Percentiles rank a stretch among this genome's conserved stretches.
Conservation (phyloP, 768 basidiomycete genomes). For the Mycena rebaudengoi region DNA sequence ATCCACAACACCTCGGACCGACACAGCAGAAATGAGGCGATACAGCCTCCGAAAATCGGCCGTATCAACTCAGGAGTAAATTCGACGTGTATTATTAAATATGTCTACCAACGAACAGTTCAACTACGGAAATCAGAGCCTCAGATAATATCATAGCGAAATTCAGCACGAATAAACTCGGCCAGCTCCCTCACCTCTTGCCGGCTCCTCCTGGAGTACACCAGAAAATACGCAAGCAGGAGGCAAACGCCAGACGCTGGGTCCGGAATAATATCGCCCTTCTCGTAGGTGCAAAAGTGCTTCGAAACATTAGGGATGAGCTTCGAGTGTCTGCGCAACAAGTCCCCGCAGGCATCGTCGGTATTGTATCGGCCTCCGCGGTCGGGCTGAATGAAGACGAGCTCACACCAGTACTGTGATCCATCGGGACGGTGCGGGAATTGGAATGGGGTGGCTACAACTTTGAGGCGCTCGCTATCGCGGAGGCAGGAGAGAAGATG, state of each 20-base stretch:
- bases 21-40: no score
- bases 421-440: slow-evolving; percentile 14
- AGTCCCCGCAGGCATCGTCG: slow-evolving; percentile 9
- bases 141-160: slow-evolving; percentile 7
- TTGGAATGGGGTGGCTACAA: neutral
- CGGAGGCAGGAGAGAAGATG: slow-evolving; percentile 16
- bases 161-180: slow-evolving; percentile 14
- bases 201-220: slow-evolving; percentile 9
- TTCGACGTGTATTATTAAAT: no score
- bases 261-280: slow-evolving; percentile 15
- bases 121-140: neutral
- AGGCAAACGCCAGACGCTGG: slow-evolving; percentile 18
- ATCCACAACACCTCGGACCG: no score
- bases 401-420: slow-evolving; percentile 21
- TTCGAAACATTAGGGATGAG: neutral
- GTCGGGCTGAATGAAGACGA: slow-evolving; percentile 19
- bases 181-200: slow-evolving; percentile 8
- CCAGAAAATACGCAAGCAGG: slow-evolving; percentile 17
- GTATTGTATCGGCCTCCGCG: slow-evolving; percentile 10
- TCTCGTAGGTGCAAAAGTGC: slow-evolving; percentile 10
- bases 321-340: slow-evolving; percentile 1
- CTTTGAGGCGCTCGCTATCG: slow-evolving; percentile 1
- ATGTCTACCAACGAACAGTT: no score
- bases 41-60: no score
- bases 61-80: no score